These are phyloP conservation scores for Sporothrix protearum DNA, from an alignment of 2,329 filamentous ascomycete species.

Conservation along the genomic window DNA sequence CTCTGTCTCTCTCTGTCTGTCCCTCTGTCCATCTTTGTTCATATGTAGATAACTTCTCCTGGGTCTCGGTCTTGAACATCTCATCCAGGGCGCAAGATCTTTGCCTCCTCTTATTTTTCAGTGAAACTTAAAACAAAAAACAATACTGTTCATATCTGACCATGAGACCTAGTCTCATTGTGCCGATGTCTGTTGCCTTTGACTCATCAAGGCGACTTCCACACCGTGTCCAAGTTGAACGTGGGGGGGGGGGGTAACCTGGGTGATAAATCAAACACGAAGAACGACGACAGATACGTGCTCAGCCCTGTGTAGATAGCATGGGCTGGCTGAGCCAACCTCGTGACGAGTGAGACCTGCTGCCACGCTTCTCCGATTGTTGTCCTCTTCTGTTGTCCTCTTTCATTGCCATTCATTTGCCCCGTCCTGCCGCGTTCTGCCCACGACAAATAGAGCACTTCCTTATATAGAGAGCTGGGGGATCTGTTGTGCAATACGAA, in stretches of 20 bases:
- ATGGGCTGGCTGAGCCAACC: not conserved
- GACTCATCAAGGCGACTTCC: not conserved
- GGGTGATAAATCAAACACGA: not conserved
- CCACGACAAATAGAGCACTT: not conserved
- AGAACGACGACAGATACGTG: not conserved
- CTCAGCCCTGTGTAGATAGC: slow-evolving; percentile 9
- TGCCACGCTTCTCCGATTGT: not conserved
- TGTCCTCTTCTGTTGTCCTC: not conserved
- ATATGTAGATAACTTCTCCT: not conserved
- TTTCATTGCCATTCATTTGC: not conserved
- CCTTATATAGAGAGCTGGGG: too few species aligned
- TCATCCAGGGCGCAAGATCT: not conserved
- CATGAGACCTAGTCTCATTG: not conserved
- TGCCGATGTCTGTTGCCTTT: not conserved
- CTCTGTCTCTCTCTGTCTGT: too few species aligned
- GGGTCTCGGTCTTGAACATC: not conserved
- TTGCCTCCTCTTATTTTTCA: not conserved
- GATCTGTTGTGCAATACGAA: not conserved
- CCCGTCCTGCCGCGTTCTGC: not conserved
- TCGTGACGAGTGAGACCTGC: not conserved
- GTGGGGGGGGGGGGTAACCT: not conserved
- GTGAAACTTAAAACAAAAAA: not conserved
- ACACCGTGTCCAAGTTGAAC: not conserved
- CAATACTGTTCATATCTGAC: not conserved
- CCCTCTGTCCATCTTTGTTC: not conserved